These are phyloP conservation scores for Dryas octopetala DNA, from an alignment of 306 rosid genomes.

Conservation along the genomic window DNA sequence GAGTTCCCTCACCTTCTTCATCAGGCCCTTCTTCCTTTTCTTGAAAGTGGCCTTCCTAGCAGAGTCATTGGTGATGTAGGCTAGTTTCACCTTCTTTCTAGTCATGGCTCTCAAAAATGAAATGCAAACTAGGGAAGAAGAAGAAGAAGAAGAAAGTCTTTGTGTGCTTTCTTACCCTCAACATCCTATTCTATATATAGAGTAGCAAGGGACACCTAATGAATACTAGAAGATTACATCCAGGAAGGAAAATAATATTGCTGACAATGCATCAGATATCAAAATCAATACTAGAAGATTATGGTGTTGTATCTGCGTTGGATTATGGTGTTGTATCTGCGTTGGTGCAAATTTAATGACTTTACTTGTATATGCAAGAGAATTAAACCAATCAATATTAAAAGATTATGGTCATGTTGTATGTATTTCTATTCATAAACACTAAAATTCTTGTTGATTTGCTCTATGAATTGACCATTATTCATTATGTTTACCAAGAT, in stretches of 20 bases:
- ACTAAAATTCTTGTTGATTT: too few relatives aligned
- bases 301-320: too few relatives aligned
- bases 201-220: background rate
- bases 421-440: too few relatives aligned
- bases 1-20: slow-evolving; percentile 58
- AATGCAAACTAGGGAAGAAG: background rate
- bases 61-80: slow-evolving; percentile 33
- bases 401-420: too few relatives aligned
- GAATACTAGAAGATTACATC: background rate
- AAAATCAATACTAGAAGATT: too few relatives aligned
- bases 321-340: too few relatives aligned
- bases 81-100: slow-evolving; percentile 51
- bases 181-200: slow-evolving; percentile 2
- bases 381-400: too few relatives aligned
- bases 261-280: too few relatives aligned
- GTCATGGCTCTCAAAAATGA: slow-evolving; percentile 34
- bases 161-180: slow-evolving; percentile 1
- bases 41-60: slow-evolving; percentile 56
- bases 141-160: background rate
- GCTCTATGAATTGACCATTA: too few relatives aligned
- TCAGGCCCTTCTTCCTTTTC: slow-evolving; percentile 63
- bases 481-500: too few relatives aligned
- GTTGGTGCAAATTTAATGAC: too few relatives aligned
- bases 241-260: background rate
- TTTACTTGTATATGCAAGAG: too few relatives aligned